Percentiles rank a stretch among this genome's conserved stretches.
These are phyloP conservation scores for Bipolaris gigantea DNA, from an alignment of 2,329 filamentous ascomycete genomes.

Conservation along the genomic window DNA sequence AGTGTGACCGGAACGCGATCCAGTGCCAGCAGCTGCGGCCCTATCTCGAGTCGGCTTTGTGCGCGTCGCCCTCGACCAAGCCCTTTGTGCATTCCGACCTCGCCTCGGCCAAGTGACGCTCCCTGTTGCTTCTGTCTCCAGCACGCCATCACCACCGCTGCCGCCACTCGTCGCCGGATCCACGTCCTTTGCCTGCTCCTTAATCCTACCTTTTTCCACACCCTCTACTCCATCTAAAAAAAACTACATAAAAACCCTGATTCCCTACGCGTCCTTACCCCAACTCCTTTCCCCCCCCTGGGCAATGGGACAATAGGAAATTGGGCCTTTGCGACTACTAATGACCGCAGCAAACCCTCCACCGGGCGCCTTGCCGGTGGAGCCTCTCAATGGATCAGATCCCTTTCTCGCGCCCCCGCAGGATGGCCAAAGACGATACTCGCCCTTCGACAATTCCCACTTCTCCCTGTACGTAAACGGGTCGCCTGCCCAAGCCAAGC, in stretches of 20 bases:
- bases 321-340: constrained; percentile 16
- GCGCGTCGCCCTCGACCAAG: constrained; percentile 30
- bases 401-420: constrained; percentile 49
- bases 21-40: constrained; percentile 28
- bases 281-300: constrained; percentile 1
- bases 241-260: background rate
- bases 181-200: constrained; percentile 6
- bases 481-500: constrained; percentile 84
- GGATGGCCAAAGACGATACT: constrained; percentile 63
- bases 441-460: constrained; percentile 77
- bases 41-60: constrained; percentile 21
- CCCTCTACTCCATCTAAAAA: constrained; percentile 1
- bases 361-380: constrained; percentile 46
- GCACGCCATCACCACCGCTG: constrained; percentile 2
- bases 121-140: constrained; percentile 16
- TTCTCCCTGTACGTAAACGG: constrained; percentile 75
- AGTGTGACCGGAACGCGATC: constrained; percentile 35
- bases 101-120: constrained; percentile 23
- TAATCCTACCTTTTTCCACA: constrained; percentile 2
- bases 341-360: constrained; percentile 51
- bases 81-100: constrained; percentile 21
- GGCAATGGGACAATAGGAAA: constrained; percentile 37
- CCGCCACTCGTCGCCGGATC: constrained; percentile 6
- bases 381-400: constrained; percentile 45
- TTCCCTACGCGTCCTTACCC: constrained; percentile 3